Conservation (phyloP, 2,329 filamentous ascomycete genomes). For the Ascochyta fabae region DNA sequence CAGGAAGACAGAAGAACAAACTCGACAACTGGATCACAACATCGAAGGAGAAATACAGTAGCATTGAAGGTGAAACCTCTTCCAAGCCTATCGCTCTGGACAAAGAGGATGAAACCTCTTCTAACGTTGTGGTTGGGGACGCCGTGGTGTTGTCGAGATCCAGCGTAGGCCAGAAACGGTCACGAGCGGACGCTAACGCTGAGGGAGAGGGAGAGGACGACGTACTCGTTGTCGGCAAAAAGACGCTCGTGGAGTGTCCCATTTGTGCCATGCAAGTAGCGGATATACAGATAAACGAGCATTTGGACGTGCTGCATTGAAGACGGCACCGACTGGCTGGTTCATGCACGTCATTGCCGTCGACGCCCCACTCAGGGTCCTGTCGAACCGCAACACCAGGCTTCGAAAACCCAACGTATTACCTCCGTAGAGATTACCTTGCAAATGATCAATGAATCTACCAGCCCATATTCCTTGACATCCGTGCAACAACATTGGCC, state of each 20-base stretch:
- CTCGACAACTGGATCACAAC: conserved; percentile 51
- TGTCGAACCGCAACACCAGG: background rate
- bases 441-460: background rate
- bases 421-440: background rate
- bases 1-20: conserved; percentile 54
- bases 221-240: conserved; percentile 23
- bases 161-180: conserved; percentile 30
- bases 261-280: conserved; percentile 44
- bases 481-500: too few relatives aligned
- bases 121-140: conserved; percentile 10
- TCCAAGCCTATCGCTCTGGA: conserved; percentile 8
- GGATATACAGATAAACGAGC: conserved; percentile 48
- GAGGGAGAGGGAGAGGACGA: conserved; percentile 12
- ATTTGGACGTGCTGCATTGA: conserved; percentile 46
- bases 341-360: conserved; percentile 20
- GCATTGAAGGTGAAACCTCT: conserved; percentile 21
- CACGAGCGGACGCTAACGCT: conserved; percentile 3
- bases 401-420: background rate
- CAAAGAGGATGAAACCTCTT: conserved; percentile 22
- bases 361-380: background rate
- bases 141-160: conserved; percentile 1
- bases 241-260: conserved; percentile 46
- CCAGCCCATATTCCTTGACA: background rate
- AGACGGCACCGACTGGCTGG: conserved; percentile 13
- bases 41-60: conserved; percentile 15